Evolutionary conservation across 1,284 basidiomycete genomes (phyloP), one percentile per base, ranked within the genome.

Genomic region (Puccinia triticina): DNA sequence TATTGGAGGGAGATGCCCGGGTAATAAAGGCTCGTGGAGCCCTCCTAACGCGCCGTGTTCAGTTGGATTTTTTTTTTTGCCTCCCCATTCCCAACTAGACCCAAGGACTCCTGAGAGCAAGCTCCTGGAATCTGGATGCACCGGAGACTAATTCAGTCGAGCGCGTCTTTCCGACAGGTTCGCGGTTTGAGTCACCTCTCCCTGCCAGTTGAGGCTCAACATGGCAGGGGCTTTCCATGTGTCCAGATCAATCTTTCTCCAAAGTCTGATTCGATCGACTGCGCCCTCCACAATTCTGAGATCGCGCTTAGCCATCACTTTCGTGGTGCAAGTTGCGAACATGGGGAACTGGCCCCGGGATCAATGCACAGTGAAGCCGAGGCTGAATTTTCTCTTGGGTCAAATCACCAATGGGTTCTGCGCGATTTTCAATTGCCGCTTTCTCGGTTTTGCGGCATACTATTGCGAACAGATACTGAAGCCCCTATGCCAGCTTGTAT

Each of bases 191-290:
- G 26, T 32, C 29, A 32, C 26, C 26, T 7, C 59, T 61, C 3
- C 29, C n/a, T 61, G 59, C 59, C 59, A 29, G 59, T 61, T 61
- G 59, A 32, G 59, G 59, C 29, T 61, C 59, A 61, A 61, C 32
- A 61, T 61, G 59, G 59, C 59, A 61, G 59, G 59, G 59, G 59
- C 59, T 32, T 61, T 29, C 26, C 59, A 34, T 61, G 59, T 61
- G 59, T 61, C 59, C 59, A 61, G 59, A 61, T 61, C 29, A 61
- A 61, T 61, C 59, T 61, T 29, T 61, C 16, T 61, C 59, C 26
- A 29, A 61, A 61, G 59, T 61, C 59, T 61, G 59, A 61, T 61
- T 61, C 59, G 59, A 61, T 61, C 59, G 59, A 61, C 59, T 61
- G 59, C 59, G 59, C 59, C 59, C 59, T 61, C 59, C 59, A 34